Evolutionary conservation across 495 filamentous ascomycete genomes (phyloP).

Genomic region (Tuber aestivum): DNA sequence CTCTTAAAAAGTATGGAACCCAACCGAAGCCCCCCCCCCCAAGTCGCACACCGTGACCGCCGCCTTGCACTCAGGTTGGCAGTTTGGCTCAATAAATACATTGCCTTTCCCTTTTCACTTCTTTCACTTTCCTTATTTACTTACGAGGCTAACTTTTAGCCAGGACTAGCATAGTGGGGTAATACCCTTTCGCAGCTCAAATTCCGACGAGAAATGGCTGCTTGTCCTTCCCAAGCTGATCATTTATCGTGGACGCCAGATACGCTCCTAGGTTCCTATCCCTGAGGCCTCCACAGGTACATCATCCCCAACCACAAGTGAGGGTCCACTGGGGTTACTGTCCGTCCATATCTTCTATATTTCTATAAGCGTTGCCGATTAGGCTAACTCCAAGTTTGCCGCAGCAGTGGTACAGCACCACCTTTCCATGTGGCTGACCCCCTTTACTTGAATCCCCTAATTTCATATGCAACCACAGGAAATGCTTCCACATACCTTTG

Average conservation of each 20-base stretch:
- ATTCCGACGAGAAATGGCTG: constrained; percentile 75
- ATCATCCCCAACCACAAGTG: constrained; percentile 56
- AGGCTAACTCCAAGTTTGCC: no score
- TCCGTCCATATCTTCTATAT: constrained; percentile 65
- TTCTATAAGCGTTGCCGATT: background rate
- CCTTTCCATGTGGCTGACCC: constrained; percentile 55
- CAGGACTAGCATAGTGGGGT: constrained; percentile 73
- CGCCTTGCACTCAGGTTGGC: constrained; percentile 83
- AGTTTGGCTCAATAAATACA: constrained; percentile 65
- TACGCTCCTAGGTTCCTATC: constrained; percentile 58
- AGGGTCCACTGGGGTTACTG: constrained; percentile 67
- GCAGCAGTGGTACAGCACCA: no score
- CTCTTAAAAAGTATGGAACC: constrained; percentile 61
- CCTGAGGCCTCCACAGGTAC: constrained; percentile 61
- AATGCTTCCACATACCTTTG: constrained; percentile 63
- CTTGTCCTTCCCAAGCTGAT: constrained; percentile 48
- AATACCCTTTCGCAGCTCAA: constrained; percentile 72
- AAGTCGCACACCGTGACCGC: constrained; percentile 64
- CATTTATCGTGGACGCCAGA: constrained; percentile 57
- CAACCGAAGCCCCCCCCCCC: constrained; percentile 74
- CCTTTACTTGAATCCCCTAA: constrained; percentile 49
- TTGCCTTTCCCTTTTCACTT: constrained; percentile 31
- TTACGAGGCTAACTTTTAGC: constrained; percentile 59
- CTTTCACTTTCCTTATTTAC: constrained; percentile 62
- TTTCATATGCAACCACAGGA: constrained; percentile 58